A percentile compares a stretch with the other conserved stretches of the same genome.
These are phyloP conservation scores for Podospora conica DNA, from an alignment of 495 filamentous ascomycete species.

Conservation along the genomic window DNA sequence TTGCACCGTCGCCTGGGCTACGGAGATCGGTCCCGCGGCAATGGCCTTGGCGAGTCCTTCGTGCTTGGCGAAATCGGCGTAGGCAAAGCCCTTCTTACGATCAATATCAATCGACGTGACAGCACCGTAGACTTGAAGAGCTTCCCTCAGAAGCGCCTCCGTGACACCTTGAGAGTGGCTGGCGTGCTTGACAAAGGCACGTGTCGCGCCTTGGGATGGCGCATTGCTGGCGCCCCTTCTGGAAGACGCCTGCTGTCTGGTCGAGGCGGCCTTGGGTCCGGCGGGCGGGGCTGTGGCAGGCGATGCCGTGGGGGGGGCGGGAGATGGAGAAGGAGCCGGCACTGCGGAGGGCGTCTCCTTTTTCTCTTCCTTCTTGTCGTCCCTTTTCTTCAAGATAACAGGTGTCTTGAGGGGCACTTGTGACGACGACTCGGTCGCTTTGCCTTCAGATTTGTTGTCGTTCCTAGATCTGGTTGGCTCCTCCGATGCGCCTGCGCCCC, in stretches of 20 bases:
- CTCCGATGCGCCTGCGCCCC: conserved; percentile 23
- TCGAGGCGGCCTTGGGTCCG: conserved; percentile 28
- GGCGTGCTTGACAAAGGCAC: conserved; percentile 91
- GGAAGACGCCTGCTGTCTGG: conserved; percentile 17
- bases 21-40: conserved; percentile 67
- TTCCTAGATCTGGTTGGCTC: conserved; percentile 18
- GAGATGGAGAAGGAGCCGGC: background rate
- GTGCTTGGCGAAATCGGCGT: conserved; percentile 73
- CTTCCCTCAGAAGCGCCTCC: conserved; percentile 64
- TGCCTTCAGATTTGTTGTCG: conserved; percentile 13
- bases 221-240: conserved; percentile 24
- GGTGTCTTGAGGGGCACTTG: conserved; percentile 24
- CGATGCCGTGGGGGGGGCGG: background rate
- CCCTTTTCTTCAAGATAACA: conserved; percentile 38
- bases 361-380: conserved; percentile 22
- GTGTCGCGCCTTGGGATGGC: conserved; percentile 53
- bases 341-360: background rate
- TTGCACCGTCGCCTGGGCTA: conserved; percentile 79
- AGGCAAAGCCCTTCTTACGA: conserved; percentile 87
- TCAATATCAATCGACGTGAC: conserved; percentile 81
- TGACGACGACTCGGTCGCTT: conserved; percentile 9
- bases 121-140: conserved; percentile 63
- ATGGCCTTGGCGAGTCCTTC: conserved; percentile 70
- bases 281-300: conserved; percentile 20
- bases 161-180: conserved; percentile 89